Conservation (phyloP, 495 filamentous ascomycete species). For the Aspergillus cavernicola region DNA sequence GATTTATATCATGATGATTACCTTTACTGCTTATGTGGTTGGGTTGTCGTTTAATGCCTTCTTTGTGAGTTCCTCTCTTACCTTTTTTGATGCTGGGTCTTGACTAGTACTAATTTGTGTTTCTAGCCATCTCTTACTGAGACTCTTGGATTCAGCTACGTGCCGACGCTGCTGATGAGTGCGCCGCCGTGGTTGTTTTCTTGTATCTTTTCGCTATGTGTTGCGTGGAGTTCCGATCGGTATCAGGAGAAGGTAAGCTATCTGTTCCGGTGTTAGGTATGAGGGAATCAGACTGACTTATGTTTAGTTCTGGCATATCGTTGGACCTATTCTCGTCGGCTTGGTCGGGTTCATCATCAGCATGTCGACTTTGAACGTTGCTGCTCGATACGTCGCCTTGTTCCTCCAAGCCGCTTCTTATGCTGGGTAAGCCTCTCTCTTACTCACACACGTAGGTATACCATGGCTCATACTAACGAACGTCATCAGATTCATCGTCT, state of each 20-base stretch:
- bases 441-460: too few species aligned
- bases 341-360: slow-evolving; percentile 72
- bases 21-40: slow-evolving; percentile 32
- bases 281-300: too few species aligned
- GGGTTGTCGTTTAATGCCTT: slow-evolving; percentile 35
- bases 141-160: slow-evolving; percentile 63
- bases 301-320: slow-evolving; percentile 65
- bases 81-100: too few species aligned
- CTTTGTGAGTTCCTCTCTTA: slow-evolving; percentile 24
- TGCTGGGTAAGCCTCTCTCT: slow-evolving; percentile 30
- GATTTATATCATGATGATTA: slow-evolving; percentile 62
- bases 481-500: slow-evolving; percentile 60
- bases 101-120: slow-evolving; percentile 36
- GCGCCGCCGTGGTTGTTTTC: slow-evolving; percentile 71
- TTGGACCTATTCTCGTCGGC: slow-evolving; percentile 62
- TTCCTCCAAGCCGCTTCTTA: slow-evolving; percentile 66
- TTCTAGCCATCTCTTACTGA: slow-evolving; percentile 70
- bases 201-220: slow-evolving; percentile 65
- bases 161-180: slow-evolving; percentile 70
- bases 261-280: too few species aligned
- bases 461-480: background rate
- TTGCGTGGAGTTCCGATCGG: slow-evolving; percentile 75
- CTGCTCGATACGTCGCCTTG: slow-evolving; percentile 71
- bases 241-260: slow-evolving; percentile 56
- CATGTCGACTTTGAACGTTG: slow-evolving; percentile 59